Evolutionary conservation across 2,329 filamentous ascomycete genomes (phyloP), one percentile per base, ranked within the genome.

Genomic region (Colletotrichum sp.): DNA sequence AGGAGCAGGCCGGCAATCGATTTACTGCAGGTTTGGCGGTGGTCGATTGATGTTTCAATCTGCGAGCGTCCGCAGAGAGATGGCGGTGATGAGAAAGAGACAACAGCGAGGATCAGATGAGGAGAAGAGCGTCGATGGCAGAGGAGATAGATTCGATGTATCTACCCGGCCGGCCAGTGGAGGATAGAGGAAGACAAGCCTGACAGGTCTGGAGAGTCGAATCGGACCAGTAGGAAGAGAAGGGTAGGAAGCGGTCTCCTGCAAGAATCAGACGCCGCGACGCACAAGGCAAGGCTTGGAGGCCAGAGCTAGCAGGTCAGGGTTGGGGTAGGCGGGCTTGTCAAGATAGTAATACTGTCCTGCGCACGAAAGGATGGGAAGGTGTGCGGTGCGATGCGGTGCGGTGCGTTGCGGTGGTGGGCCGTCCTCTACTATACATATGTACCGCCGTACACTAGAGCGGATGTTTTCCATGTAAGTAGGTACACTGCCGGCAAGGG

Each of bases 181-280:
- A 71, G 60, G 60, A 49, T 28, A 59, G 55, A 72, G 55, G 34
- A 68, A 63, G 44, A 44, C 70, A 66, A 52, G 44, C 34, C 34
- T 65, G 49, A 69, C 64, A 69, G 73, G 64, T 64, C 59, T 28
- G 49, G 64, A 69, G 64, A 74, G 64, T 65, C 55, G 59, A 66
- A 63, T 72, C 70, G 77, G 71, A 65, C 77, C 66, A 76, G 71
- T 78, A 71, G 60, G 72, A 73, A 67, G 49, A 72, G 63, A 72
- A 68, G 65, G 44, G 60, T 39, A 34, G 59, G 44, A 34, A 74
- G 59, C 67, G 60, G 76, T 71, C 59, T 66, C 49, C 78, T 77
- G 76, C 76, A 78, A 76, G 75, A 69, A 73, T 67, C 77, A 78
- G 69, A 77, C 72, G 77, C 75, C 75, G 76, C 70, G 73, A 77